A percentile compares a stretch with the other conserved stretches of the same genome.
Evolutionary conservation across 2,329 filamentous ascomycete genomes (phyloP).

Genomic region (Cytospora leucostoma): DNA sequence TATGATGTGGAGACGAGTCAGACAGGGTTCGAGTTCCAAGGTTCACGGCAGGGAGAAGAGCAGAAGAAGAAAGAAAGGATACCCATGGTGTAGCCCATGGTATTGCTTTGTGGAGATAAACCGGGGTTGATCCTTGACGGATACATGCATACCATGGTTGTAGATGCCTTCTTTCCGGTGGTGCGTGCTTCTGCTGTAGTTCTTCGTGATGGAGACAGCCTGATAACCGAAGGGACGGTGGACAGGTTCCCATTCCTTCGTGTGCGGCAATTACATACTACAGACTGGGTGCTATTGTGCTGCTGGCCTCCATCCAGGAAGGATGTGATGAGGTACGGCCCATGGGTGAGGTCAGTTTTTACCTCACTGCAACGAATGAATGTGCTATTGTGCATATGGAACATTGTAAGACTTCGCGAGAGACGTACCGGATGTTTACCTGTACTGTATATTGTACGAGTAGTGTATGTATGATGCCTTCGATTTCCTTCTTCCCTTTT

Average conservation of each 20-base stretch:
- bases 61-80: not conserved
- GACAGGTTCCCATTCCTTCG: not conserved
- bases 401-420: no score
- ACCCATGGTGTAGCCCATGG: not conserved
- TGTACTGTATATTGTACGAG: not conserved
- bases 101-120: conserved; percentile 15
- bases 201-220: conserved; percentile 1
- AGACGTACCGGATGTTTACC: no score
- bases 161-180: not conserved
- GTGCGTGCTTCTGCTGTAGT: conserved; percentile 6
- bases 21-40: conserved; percentile 9
- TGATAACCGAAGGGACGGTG: not conserved
- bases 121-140: not conserved
- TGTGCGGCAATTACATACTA: not conserved
- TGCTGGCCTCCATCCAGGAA: no score
- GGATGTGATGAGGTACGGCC: no score
- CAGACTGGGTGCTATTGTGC: no score
- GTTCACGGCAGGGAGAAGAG: not conserved
- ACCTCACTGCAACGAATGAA: no score
- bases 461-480: not conserved
- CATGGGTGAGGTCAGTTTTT: no score
- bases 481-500: not conserved
- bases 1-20: conserved; percentile 9
- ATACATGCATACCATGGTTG: conserved; percentile 2
- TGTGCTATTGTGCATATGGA: no score